Percentiles rank a stretch among this genome's conserved stretches.
Evolutionary conservation across 257 asterid species (phyloP).

Genomic region (Scutellaria baicalensis): DNA sequence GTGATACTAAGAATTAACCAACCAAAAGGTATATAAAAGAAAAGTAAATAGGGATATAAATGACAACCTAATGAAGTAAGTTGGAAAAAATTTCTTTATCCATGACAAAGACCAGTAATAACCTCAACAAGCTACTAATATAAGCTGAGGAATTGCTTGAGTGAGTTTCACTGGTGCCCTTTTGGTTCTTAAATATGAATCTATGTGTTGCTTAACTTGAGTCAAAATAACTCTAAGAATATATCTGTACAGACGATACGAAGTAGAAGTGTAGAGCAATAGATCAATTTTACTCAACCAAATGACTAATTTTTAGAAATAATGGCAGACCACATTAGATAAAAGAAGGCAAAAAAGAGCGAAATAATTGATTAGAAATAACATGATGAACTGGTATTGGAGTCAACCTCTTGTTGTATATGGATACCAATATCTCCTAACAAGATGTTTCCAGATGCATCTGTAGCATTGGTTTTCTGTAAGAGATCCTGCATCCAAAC

Average conservation of each 20-base stretch:
- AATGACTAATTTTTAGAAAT: background rate
- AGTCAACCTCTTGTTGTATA: conserved; percentile 82
- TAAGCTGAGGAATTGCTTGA: background rate
- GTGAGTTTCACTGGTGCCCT: background rate
- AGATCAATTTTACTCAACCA: background rate
- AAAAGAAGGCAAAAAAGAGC: background rate
- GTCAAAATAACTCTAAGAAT: background rate
- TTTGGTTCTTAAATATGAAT: background rate
- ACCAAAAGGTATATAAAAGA: background rate
- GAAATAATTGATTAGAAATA: background rate
- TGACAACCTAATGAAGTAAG: background rate
- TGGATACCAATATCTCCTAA: conserved; percentile 83
- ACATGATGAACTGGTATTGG: background rate
- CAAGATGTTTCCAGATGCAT: conserved; percentile 81
- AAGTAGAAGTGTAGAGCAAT: background rate
- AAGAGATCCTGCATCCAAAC: conserved; percentile 55
- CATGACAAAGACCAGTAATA: background rate
- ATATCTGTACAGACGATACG: background rate
- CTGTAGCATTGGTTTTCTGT: conserved; percentile 69
- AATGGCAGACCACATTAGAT: background rate
- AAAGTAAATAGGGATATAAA: background rate
- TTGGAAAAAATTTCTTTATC: background rate
- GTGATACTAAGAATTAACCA: background rate
- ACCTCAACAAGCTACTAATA: background rate
- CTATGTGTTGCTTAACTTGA: background rate